Conservation (phyloP, 2,329 filamentous ascomycete genomes). For the Ophiosphaerella narmari region DNA sequence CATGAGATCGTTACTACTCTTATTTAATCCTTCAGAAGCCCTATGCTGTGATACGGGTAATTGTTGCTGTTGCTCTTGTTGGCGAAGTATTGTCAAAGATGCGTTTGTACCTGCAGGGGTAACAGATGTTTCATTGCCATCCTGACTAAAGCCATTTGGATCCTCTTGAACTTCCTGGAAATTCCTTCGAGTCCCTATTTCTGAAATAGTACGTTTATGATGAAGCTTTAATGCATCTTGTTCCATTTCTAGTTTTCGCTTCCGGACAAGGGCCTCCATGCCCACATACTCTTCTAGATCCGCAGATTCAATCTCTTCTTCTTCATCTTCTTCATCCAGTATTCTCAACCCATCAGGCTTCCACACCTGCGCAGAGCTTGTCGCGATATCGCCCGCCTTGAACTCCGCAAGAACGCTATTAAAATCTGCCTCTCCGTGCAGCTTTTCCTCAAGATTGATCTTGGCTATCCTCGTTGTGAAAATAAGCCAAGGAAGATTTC, state of each 20-base stretch:
- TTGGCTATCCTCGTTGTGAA: constrained; percentile 50
- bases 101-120: neutral
- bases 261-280: constrained; percentile 47
- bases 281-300: constrained; percentile 29
- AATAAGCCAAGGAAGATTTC: constrained; percentile 53
- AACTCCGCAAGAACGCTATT: constrained; percentile 44
- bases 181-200: neutral
- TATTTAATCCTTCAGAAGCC: neutral
- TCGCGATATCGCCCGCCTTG: constrained; percentile 38
- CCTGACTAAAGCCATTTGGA: neutral
- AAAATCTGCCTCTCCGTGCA: constrained; percentile 48
- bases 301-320: constrained; percentile 36
- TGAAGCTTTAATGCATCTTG: constrained; percentile 9
- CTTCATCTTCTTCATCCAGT: constrained; percentile 49
- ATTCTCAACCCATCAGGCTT: constrained; percentile 55
- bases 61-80: neutral
- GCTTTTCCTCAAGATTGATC: constrained; percentile 44
- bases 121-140: neutral
- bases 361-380: constrained; percentile 52
- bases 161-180: neutral
- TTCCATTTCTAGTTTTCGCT: constrained; percentile 36
- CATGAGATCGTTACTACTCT: constrained; percentile 29
- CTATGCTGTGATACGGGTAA: neutral
- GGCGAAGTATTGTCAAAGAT: neutral
- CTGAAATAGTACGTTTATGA: neutral